Base-by-base conservation (phyloP, 345 rosid genomes). In the Moringa oleifera region DNA sequence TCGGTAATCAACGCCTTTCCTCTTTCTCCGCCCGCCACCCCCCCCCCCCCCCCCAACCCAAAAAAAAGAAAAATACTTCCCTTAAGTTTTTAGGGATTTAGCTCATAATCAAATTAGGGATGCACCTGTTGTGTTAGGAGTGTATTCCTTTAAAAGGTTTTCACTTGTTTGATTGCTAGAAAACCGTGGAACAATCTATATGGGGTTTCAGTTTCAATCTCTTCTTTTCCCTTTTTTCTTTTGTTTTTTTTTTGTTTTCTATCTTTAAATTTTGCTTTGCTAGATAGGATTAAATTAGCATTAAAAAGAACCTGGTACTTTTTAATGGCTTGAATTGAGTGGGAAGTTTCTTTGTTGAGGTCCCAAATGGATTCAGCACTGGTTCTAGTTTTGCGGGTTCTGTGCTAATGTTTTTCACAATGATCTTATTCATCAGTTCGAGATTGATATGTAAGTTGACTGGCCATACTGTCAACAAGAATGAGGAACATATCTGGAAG, bases 401-500 rank as follows among this genome's bases (percentile, higher is more conserved):
- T 53, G 54, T 25, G 20, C 23, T 50, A 25, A 59, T 55, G 18
- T 49, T 33, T 36, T 66, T 61, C 33, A 25, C 19, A 1, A 64
- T 37, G 59, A 28, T 55, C n/a, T 71, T 62, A 15, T 53, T 66
- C 67, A 24, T 72, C 77, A 93, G 98, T 67, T 82, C 96, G 0
- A 90, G 85, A 76, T 70, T 93, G 72, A 75, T 81, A 68, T 90
- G 98, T 76, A 93, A 88, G 73, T 79, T 93, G 56, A 93, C 97
- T 0, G 96, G 91, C 23, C 89, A 88, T 73, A 83, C 80, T 9
- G 88, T 93, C 58, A 93, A 93, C 71, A 93, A 93, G 69, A 78
- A 81, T 4, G 96, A 90, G 77, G 90, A 90, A 67, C 98, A 93
- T 67, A 85, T 90, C 31, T 93, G 94, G 96, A 93, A 90, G 77